Evolutionary conservation across 1,284 basidiomycete species (phyloP).

Genomic region (Leccinum solheimii): DNA sequence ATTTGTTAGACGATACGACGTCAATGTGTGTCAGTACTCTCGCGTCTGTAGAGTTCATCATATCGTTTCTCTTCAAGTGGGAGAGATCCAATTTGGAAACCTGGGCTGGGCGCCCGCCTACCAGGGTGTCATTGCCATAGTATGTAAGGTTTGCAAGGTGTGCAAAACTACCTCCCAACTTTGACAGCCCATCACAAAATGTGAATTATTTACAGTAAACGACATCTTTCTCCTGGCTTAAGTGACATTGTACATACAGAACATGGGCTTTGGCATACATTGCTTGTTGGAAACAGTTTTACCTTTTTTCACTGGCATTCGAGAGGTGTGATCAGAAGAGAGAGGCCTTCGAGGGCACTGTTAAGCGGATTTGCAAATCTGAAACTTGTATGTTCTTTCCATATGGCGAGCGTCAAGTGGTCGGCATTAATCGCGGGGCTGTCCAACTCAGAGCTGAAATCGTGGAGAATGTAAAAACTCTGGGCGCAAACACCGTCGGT

Average conservation of each 20-base stretch:
- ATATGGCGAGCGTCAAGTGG: neutral
- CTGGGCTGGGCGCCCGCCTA: constrained; percentile 33
- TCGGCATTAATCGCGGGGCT: neutral
- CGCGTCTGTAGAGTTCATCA: neutral
- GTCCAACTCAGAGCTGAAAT: neutral
- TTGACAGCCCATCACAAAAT: neutral
- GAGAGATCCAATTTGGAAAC: constrained; percentile 45
- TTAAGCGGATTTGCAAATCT: neutral
- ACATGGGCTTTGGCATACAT: neutral
- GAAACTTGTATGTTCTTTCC: neutral
- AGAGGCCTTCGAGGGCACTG: neutral
- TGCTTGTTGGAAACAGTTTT: neutral
- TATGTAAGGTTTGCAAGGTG: neutral
- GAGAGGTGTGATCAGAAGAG: neutral
- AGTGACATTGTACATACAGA: neutral
- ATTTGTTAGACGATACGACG: constrained; percentile 40
- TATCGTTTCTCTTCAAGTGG: constrained; percentile 33
- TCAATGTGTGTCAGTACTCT: constrained; percentile 31
- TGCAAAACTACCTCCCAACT: neutral
- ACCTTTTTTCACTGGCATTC: neutral
- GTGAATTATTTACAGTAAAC: neutral
- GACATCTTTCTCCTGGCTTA: neutral
- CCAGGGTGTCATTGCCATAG: neutral
- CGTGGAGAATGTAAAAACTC: neutral
- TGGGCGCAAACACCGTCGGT: neutral